A percentile compares a stretch with the other conserved stretches of the same genome.
These are phyloP conservation scores for Nevesoporus exiguus DNA, from an alignment of 768 basidiomycete species.

Conservation along the genomic window DNA sequence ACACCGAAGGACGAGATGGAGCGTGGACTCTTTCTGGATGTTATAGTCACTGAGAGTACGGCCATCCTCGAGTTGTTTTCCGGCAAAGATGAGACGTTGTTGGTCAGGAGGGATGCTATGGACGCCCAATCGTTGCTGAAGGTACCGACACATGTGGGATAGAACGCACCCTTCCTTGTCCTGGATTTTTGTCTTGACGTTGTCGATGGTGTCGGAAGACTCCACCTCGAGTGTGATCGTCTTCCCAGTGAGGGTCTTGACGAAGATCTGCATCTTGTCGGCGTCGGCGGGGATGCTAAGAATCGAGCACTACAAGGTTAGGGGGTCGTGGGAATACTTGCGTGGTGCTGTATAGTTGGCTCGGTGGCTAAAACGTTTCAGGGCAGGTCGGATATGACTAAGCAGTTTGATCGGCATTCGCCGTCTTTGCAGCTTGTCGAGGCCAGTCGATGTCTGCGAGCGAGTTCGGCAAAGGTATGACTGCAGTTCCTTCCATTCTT, in stretches of 20 bases:
- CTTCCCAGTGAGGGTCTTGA: constrained; percentile 76
- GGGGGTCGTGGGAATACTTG: constrained; percentile 22
- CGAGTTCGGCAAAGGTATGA: constrained; percentile 5
- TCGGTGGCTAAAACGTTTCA: constrained; percentile 24
- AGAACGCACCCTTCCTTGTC: constrained; percentile 66
- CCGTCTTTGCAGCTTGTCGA: neutral
- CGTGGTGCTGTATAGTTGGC: constrained; percentile 31
- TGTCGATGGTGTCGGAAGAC: constrained; percentile 29
- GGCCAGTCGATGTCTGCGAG: no score
- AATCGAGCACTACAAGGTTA: neutral
- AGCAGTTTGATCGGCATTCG: neutral
- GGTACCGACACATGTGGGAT: neutral
- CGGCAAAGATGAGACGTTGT: constrained; percentile 55
- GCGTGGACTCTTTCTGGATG: constrained; percentile 97
- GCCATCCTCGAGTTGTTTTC: constrained; percentile 98
- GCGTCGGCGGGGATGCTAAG: constrained; percentile 4
- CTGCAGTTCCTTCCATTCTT: neutral
- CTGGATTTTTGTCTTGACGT: constrained; percentile 35
- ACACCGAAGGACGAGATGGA: constrained; percentile 94
- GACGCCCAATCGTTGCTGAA: neutral
- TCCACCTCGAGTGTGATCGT: constrained; percentile 31
- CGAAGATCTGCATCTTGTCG: constrained; percentile 65
- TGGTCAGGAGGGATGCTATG: constrained; percentile 37
- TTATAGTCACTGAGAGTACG: constrained; percentile 96
- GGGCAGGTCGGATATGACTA: constrained; percentile 19